Base-by-base conservation (phyloP, 2,329 filamentous ascomycete genomes). In the Trichothecium sympodiale region DNA sequence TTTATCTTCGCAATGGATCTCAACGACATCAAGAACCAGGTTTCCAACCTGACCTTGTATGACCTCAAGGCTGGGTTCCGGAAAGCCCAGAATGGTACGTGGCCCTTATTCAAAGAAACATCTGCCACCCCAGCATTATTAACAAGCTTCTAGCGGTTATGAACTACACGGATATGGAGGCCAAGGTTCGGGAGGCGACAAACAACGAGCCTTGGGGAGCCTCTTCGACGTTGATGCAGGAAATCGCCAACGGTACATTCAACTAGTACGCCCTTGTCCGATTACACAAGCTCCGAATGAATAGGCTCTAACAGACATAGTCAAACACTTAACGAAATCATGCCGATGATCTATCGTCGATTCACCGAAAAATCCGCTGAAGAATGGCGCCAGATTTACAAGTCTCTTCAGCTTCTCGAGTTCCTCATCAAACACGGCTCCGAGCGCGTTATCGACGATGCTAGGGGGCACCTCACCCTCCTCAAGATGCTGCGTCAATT, bases 341-440 rank as follows among this genome's bases (percentile, higher is more conserved):
- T 98, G 91, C 91, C 91, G 46, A 91, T 98, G 86, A 94, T 98
- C 55, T 98, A 98, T 68, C 91, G 93, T 54, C 84, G 91, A 45
- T 98, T 98, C 61, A 98, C 91, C 41, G 91, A 98, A 59, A 98
- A 98, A 68, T 74, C 87, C 7, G 89, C 91, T 38, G 91, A 98
- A 57, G 91, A 98, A 64, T 98, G 91, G 91, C 77, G 91, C 47
- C 91, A 98, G 60, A 98, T 98, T 54, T 98, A 98, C 74, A 98
- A 98, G 69, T 82, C 86, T 8, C 78, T 98, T 17, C 91, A 96
- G 69, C 72, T 98, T 38, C 80, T 98, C 55, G 89, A 98, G 59
- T 94, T 94, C 54, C 74, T 98, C 23, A 82, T 98, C 63, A 98
- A 98, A 69, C 91, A 98, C 59, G 91, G 91, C 43, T 96, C 91